A percentile compares a stretch with the other conserved stretches of the same genome.
These are phyloP conservation scores for Fusarium sp. DNA, from an alignment of 2,329 filamentous ascomycete species.

Conservation along the genomic window DNA sequence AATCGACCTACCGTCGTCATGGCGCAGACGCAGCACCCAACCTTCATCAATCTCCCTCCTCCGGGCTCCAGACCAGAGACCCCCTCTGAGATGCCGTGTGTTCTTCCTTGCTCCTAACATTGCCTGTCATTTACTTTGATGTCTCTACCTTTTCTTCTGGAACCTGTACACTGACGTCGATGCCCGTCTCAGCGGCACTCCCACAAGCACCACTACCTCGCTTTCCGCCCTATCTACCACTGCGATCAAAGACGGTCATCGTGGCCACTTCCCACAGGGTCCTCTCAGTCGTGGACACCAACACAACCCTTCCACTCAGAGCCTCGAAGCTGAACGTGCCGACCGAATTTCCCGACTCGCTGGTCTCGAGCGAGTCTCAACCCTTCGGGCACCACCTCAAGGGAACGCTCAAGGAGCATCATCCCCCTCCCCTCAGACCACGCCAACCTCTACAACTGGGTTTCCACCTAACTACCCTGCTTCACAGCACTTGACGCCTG, in stretches of 20 bases:
- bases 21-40: constrained; percentile 65
- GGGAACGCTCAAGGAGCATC: constrained; percentile 49
- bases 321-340: constrained; percentile 89
- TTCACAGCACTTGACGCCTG: constrained; percentile 64
- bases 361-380: constrained; percentile 88
- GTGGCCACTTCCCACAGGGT: constrained; percentile 76
- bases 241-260: constrained; percentile 96
- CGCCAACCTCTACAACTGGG: constrained; percentile 62
- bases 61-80: constrained; percentile 86
- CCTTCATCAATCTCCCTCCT: constrained; percentile 85
- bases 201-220: constrained; percentile 91
- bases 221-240: constrained; percentile 92
- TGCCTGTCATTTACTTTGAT: constrained; percentile 7
- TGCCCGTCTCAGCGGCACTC: constrained; percentile 76
- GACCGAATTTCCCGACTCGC: constrained; percentile 95
- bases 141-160: not conserved
- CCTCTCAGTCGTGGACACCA: constrained; percentile 68
- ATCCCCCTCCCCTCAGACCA: constrained; percentile 63
- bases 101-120: constrained; percentile 42
- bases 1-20: constrained; percentile 43
- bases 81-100: constrained; percentile 90
- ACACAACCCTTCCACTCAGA: constrained; percentile 72
- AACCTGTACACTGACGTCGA: constrained; percentile 21
- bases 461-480: constrained; percentile 57
- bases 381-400: constrained; percentile 69